Base-by-base conservation (phyloP, 345 rosid genomes). In the Eucalyptus caleyi region DNA sequence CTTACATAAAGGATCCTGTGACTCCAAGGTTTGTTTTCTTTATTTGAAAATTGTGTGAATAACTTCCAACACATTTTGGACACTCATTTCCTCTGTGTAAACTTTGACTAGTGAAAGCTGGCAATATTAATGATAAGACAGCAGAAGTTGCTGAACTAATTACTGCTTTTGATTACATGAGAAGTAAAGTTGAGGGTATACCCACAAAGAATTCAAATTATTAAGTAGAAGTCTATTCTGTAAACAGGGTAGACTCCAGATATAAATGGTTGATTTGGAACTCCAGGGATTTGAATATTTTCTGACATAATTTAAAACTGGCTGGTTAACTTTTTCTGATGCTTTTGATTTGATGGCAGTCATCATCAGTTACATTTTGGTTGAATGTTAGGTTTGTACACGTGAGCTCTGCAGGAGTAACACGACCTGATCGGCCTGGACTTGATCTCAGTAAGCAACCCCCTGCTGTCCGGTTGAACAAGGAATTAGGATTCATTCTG, bases 401-500 rank as follows among this genome's bases (percentile, higher is more conserved):
- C 44, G 99, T 97, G 89, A 91, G 99, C 87, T 93, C 99, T 40
- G 99, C 99, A 14, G 99, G 99, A 91, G 99, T 97, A 42, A 97
- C 99, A 16, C 91, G 99, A 88, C 99, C 99, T 19, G 99, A 96
- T 77, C 95, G 98, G 91, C 98, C 98, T 45, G 99, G 98, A 91
- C 94, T 97, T 90, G 99, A 97, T 91, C 97, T 97, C 59, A 95
- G 95, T 91, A 97, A 92, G 92, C 98, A 97, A 89, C 99, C 98
- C 90, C 99, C 99, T 54, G 99, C 99, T 67, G 99, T 97, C 69
- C 94, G 99, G 90, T 93, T 97, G 94, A 97, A 98, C 95, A 98
- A 97, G 94, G 99, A 98, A 89, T 92, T 98, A 90, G 99, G 89
- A 89, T 97, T 94, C 90, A 93, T 97, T 88, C 96, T 97, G 85